A percentile compares a stretch with the other conserved stretches of the same genome.
These are phyloP conservation scores for Xylaria castorea DNA, from an alignment of 495 filamentous ascomycete species.

Conservation along the genomic window DNA sequence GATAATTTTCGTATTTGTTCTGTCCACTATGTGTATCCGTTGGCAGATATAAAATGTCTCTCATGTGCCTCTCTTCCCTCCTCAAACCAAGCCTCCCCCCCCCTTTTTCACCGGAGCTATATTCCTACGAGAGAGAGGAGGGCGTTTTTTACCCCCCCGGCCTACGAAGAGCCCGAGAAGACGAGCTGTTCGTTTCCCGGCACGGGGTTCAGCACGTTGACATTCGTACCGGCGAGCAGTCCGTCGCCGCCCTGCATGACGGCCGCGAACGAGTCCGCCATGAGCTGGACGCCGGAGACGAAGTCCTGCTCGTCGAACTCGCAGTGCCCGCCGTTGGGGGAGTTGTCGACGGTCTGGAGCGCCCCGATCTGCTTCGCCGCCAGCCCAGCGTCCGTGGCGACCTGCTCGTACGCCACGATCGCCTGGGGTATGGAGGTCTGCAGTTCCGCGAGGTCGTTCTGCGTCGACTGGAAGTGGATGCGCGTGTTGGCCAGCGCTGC, in stretches of 20 bases:
- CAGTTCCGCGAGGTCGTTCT: conserved; percentile 51
- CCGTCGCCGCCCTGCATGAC: conserved; percentile 54
- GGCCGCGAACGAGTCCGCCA: conserved; percentile 52
- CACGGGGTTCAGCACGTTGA: conserved; percentile 51
- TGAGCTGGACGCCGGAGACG: conserved; percentile 55
- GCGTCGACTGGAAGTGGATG: conserved; percentile 59
- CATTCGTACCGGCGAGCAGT: conserved; percentile 48
- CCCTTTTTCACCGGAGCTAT: background rate
- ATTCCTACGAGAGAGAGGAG: background rate
- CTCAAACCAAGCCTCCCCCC: background rate
- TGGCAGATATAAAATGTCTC: too few species aligned
- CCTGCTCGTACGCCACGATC: conserved; percentile 53
- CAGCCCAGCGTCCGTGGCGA: conserved; percentile 46
- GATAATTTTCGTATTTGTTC: background rate
- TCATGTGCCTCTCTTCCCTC: background rate
- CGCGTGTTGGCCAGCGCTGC: conserved; percentile 43
- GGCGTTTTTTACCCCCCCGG: background rate
- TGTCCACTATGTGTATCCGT: background rate
- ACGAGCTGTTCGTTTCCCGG: conserved; percentile 53
- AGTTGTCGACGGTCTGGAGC: conserved; percentile 57
- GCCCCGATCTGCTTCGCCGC: conserved; percentile 44
- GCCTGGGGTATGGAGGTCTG: conserved; percentile 54
- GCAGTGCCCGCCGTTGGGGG: conserved; percentile 56
- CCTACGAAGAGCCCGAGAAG: conserved; percentile 39
- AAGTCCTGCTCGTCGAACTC: conserved; percentile 58